These are phyloP conservation scores for Quillaja saponaria DNA, from an alignment of 306 rosid species.

Conservation along the genomic window DNA sequence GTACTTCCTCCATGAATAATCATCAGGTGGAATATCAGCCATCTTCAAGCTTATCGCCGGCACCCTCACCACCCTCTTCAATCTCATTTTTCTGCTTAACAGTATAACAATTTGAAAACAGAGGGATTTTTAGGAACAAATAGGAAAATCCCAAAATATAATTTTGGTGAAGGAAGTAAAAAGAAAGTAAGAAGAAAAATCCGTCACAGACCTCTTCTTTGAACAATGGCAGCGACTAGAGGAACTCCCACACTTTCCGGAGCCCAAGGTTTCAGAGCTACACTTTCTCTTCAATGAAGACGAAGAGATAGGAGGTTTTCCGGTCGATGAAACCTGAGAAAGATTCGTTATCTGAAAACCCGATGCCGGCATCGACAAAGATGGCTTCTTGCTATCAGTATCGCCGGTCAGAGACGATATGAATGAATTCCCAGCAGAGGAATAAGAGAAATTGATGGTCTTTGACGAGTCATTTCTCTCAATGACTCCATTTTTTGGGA, in stretches of 20 bases:
- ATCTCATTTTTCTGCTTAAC: constrained; percentile 54
- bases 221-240: constrained; percentile 78
- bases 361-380: constrained; percentile 54
- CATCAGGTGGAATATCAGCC: constrained; percentile 93
- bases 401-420: constrained; percentile 74
- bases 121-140: background rate
- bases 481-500: constrained; percentile 19
- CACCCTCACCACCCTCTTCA: constrained; percentile 76
- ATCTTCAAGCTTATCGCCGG: constrained; percentile 81
- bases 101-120: background rate
- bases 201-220: constrained; percentile 59
- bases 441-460: constrained; percentile 62
- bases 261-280: constrained; percentile 62
- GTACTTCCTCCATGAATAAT: constrained; percentile 88
- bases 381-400: constrained; percentile 50
- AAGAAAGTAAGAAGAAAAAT: background rate
- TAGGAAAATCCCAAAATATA: background rate
- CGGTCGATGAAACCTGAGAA: constrained; percentile 61
- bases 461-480: constrained; percentile 54
- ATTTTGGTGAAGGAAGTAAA: background rate
- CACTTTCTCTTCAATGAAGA: constrained; percentile 80
- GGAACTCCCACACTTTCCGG: constrained; percentile 70
- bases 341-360: constrained; percentile 65
- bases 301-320: constrained; percentile 72
- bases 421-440: constrained; percentile 57